A percentile compares a stretch with the other conserved stretches of the same genome.
phyloP scores from a whole-genome alignment of 2,329 filamentous ascomycete genomes.

The Aspergillus piperis region DNA sequence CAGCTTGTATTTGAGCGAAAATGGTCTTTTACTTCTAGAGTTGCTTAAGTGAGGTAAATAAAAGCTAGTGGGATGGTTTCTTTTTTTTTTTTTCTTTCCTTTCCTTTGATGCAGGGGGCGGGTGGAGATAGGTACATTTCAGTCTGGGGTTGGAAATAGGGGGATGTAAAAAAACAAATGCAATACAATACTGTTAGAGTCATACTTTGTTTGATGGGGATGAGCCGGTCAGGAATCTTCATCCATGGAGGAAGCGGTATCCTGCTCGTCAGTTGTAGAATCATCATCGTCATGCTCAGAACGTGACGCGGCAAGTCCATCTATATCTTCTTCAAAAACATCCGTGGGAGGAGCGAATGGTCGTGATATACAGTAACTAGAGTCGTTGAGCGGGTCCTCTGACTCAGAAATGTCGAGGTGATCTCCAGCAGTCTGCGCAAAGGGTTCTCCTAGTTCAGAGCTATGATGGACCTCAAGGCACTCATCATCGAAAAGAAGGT shows the following conservation, averaged over 20 bases:
- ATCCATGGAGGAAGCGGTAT: background rate
- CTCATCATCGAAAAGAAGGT: background rate
- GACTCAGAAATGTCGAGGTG: background rate
- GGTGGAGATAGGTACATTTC: background rate
- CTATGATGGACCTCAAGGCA: background rate
- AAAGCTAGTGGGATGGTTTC: background rate
- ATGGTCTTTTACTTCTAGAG: background rate
- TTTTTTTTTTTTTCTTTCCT: background rate
- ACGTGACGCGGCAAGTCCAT: too few relatives aligned
- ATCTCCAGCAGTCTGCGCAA: background rate
- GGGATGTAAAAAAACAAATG: background rate
- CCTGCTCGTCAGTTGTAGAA: background rate
- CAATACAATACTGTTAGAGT: background rate
- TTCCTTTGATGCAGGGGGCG: background rate
- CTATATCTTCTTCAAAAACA: background rate
- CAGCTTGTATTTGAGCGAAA: conserved; percentile 1
- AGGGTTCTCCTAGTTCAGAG: background rate
- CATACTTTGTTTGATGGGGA: background rate
- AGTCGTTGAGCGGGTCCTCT: background rate
- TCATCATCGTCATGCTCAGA: background rate
- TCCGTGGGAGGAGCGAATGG: background rate
- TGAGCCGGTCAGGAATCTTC: too few relatives aligned
- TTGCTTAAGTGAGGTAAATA: background rate
- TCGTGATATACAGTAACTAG: background rate
- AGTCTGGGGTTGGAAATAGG: too few relatives aligned